phyloP scores from a whole-genome alignment of 148 eudicot species.

The Chenopodium quinoa region DNA sequence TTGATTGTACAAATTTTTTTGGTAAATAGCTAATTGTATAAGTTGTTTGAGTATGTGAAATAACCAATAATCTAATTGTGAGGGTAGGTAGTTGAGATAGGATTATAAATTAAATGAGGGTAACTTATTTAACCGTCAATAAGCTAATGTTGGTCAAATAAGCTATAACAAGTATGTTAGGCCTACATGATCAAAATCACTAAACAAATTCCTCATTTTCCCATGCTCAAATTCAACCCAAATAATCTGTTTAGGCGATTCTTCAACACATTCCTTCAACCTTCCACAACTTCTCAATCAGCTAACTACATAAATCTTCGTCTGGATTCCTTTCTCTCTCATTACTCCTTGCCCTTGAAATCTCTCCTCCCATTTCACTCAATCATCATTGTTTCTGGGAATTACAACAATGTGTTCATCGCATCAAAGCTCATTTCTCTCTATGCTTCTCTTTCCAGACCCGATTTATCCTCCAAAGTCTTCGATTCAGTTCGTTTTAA shows the following conservation, averaged over 20 bases:
- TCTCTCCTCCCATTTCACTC: constrained; percentile 50
- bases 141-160: too few relatives aligned
- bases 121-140: too few relatives aligned
- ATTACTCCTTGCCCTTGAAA: constrained; percentile 20
- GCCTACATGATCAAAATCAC: constrained; percentile 1
- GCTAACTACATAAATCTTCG: constrained; percentile 30
- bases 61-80: too few relatives aligned
- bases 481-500: constrained; percentile 42
- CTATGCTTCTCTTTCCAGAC: constrained; percentile 39
- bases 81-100: too few relatives aligned
- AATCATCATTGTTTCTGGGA: constrained; percentile 48
- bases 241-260: constrained; percentile 26
- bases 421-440: constrained; percentile 68
- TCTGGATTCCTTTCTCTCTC: constrained; percentile 40
- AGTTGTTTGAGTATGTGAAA: too few relatives aligned
- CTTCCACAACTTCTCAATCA: constrained; percentile 12
- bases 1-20: too few relatives aligned
- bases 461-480: constrained; percentile 36
- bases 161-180: background rate
- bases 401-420: constrained; percentile 49
- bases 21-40: too few relatives aligned
- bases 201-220: background rate
- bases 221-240: constrained; percentile 37
- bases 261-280: constrained; percentile 23
- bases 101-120: too few relatives aligned